Percentiles rank a stretch among this genome's conserved stretches.
phyloP scores from a whole-genome alignment of 2,329 filamentous ascomycete genomes.

The Daldinia sp. region DNA sequence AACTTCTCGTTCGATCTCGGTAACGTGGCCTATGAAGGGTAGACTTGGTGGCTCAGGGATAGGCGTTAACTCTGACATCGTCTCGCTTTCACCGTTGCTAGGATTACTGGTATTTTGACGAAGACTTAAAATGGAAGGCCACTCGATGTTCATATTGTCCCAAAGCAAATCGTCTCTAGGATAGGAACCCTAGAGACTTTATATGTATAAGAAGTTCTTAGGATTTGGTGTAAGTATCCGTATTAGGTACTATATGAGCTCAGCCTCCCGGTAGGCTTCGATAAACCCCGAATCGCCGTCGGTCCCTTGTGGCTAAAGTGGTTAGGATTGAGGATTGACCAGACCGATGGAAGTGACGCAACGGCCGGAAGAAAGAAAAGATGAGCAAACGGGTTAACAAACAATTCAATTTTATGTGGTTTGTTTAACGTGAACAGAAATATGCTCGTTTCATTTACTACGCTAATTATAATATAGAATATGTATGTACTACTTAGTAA shows the following conservation, averaged over 20 bases:
- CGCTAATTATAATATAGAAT: background rate
- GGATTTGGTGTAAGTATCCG: background rate
- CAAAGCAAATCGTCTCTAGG: slow-evolving; percentile 23
- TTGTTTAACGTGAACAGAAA: background rate
- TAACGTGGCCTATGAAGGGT: slow-evolving; percentile 74
- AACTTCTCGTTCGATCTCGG: slow-evolving; percentile 70
- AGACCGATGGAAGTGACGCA: background rate
- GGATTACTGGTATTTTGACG: slow-evolving; percentile 7
- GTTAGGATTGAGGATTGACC: background rate
- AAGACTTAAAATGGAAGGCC: slow-evolving; percentile 32
- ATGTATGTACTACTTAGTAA: background rate
- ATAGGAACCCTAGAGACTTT: slow-evolving; percentile 19
- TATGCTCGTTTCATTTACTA: background rate
- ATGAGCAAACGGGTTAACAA: slow-evolving; percentile 10
- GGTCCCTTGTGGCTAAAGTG: background rate
- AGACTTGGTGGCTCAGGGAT: slow-evolving; percentile 74
- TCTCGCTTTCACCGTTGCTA: slow-evolving; percentile 20
- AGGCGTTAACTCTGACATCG: slow-evolving; percentile 50
- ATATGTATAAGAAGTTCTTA: slow-evolving; percentile 20
- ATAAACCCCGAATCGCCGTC: slow-evolving; percentile 7
- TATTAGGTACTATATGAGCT: slow-evolving; percentile 1
- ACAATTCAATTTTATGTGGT: background rate
- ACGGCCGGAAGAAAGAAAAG: background rate
- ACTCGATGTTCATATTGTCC: slow-evolving; percentile 37
- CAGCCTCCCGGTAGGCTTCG: slow-evolving; percentile 13